phyloP scores from a whole-genome alignment of 176 grass and related monocot species.

The Musa schizocarpa region DNA sequence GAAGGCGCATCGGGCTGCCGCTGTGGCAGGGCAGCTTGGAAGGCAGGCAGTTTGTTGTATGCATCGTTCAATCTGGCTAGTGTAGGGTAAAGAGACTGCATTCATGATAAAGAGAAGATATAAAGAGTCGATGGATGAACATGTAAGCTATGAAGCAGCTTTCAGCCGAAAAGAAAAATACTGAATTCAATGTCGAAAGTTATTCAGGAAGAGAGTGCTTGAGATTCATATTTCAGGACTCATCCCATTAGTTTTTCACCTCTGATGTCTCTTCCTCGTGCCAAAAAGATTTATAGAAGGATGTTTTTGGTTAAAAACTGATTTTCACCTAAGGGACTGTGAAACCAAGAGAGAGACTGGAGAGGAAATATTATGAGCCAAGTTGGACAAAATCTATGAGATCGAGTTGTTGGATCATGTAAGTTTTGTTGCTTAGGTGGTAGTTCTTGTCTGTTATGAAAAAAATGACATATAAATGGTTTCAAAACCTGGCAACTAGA shows the following conservation, averaged over 20 bases:
- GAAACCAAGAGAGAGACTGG: no score
- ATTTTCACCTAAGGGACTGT: no score
- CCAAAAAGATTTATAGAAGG: not conserved
- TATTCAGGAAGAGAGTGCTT: no score
- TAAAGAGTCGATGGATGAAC: not conserved
- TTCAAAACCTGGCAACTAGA: no score
- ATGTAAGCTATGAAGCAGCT: not conserved
- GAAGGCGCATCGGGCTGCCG: slow-evolving; percentile 67
- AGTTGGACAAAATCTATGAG: no score
- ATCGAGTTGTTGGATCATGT: no score
- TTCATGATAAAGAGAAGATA: not conserved
- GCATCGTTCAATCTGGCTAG: slow-evolving; percentile 41
- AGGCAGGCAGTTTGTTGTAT: slow-evolving; percentile 54
- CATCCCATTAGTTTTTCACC: not conserved
- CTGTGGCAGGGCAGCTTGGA: slow-evolving; percentile 58
- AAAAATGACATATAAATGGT: no score
- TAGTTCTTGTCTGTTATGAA: no score
- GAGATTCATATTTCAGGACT: no score
- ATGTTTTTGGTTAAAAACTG: not conserved
- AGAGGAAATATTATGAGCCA: no score
- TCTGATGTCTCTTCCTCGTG: not conserved
- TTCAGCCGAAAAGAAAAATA: not conserved
- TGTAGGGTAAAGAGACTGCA: slow-evolving; percentile 51
- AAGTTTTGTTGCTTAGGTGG: no score
- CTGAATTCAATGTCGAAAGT: not conserved